Base-by-base conservation (phyloP, 1,284 basidiomycete genomes). In the Stygiomarasmius scandens region DNA sequence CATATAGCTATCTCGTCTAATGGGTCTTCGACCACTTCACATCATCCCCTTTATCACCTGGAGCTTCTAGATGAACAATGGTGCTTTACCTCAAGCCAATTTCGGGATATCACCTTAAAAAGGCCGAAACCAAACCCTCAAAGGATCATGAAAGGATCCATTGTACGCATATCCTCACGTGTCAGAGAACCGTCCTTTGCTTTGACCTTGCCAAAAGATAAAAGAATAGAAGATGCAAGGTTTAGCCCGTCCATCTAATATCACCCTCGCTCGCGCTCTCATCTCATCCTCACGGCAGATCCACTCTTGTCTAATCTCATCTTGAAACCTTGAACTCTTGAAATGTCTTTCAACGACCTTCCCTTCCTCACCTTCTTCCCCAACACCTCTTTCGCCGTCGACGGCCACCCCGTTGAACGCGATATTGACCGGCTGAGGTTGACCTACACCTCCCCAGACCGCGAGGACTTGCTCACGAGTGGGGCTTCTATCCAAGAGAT, bases 401-500 rank as follows among this genome's bases (percentile, higher is more conserved):
- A 12, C 16, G 29, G 29, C 29, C 6, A 4, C 5, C 38, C 38
- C n/a, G 38, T 41, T 16, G 38, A 41, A 41, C 38, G 38, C 38
- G 61, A 65, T 11, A 63, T 76, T 6, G 59, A 67, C 55, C 63
- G 69, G 0, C 48, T 53, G 12, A 53, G 61, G 19, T 62, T 76
- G 12, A 52, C 71, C 3, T 66, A 68, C 9, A 65, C 74, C 2
- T 66, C 73, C 4, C 73, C 74, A 0, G 74, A 75, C 54, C 70
- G 73, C 29, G 71, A 75, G 57, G 65, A 58, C 10, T 52, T 74
- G 6, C 49, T 76, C 25, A 51, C 55, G 29, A 65, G 63, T 48
- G 59, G 58, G 9, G 67, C 61, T 34, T 63, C 52, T 19, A 69
- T 67, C 23, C 66, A 69, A 6, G 71, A 74, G 47, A 61, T 75